A percentile compares a stretch with the other conserved stretches of the same genome.
These are phyloP conservation scores for Tremella mesenterica DNA, from an alignment of 768 basidiomycete genomes.

Conservation along the genomic window DNA sequence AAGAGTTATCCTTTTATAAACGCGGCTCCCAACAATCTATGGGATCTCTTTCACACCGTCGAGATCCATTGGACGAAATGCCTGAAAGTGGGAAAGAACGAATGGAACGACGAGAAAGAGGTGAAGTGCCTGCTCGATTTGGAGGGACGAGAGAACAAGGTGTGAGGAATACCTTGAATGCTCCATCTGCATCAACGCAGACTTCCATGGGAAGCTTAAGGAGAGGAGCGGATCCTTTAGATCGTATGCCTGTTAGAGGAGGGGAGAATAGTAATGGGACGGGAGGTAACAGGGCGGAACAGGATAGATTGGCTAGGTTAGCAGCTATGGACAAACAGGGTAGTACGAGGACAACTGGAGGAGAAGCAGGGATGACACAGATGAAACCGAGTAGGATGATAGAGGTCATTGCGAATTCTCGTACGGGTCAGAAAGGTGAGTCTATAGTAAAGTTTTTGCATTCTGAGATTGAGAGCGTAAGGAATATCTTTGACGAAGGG, in stretches of 20 bases:
- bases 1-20: conserved; percentile 45
- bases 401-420: conserved; percentile 90
- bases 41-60: conserved; percentile 26
- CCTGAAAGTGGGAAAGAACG: conserved; percentile 23
- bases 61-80: conserved; percentile 36
- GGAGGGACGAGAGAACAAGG: conserved; percentile 36
- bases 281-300: neutral
- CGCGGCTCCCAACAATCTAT: conserved; percentile 23
- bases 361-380: conserved; percentile 9
- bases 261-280: conserved; percentile 11
- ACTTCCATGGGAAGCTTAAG: conserved; percentile 24
- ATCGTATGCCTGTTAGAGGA: conserved; percentile 24
- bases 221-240: conserved; percentile 25
- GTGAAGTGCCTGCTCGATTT: conserved; percentile 35
- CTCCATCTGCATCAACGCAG: conserved; percentile 8
- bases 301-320: conserved; percentile 16
- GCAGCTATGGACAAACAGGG: conserved; percentile 16
- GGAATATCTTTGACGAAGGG: too few relatives aligned
- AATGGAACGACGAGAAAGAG: conserved; percentile 26
- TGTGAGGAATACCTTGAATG: conserved; percentile 36
- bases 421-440: conserved; percentile 83
- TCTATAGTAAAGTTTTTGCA: conserved; percentile 1
- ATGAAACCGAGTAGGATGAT: conserved; percentile 9
- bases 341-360: conserved; percentile 6
- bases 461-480: neutral